A percentile compares a stretch with the other conserved stretches of the same genome.
phyloP scores from a whole-genome alignment of 345 rosid species.

The Salix dunnii region DNA sequence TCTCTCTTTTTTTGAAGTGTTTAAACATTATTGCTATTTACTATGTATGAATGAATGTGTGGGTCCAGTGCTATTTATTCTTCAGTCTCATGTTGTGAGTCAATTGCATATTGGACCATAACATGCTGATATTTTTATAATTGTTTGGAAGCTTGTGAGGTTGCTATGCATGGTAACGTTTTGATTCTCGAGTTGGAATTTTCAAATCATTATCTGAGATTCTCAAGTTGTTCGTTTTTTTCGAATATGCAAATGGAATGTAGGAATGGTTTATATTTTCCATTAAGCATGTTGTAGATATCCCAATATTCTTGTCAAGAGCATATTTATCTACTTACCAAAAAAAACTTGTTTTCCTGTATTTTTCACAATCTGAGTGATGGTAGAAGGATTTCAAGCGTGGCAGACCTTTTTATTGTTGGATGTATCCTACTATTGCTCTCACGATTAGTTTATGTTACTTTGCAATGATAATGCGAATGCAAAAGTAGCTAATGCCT shows the following conservation, averaged over 20 bases:
- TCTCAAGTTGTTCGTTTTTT: neutral
- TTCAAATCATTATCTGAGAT: neutral
- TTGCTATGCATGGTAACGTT: neutral
- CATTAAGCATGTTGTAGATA: neutral
- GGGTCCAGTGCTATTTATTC: neutral
- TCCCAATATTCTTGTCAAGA: neutral
- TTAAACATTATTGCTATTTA: neutral
- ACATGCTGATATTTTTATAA: neutral
- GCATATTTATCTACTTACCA: neutral
- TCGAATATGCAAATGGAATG: neutral
- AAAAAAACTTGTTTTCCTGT: neutral
- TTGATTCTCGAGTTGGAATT: neutral
- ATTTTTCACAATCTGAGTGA: neutral
- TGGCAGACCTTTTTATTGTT: neutral
- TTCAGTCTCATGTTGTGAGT: neutral
- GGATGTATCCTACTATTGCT: neutral
- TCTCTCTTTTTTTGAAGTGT: neutral
- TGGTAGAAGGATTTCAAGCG: neutral
- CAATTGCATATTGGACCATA: neutral
- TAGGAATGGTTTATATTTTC: neutral
- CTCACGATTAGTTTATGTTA: neutral
- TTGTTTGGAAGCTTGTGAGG: neutral
- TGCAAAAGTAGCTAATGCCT: neutral
- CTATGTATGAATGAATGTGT: neutral
- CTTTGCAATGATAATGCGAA: neutral